phyloP scores from a whole-genome alignment of 179 eudicot genomes.

The Beta lomatogona region DNA sequence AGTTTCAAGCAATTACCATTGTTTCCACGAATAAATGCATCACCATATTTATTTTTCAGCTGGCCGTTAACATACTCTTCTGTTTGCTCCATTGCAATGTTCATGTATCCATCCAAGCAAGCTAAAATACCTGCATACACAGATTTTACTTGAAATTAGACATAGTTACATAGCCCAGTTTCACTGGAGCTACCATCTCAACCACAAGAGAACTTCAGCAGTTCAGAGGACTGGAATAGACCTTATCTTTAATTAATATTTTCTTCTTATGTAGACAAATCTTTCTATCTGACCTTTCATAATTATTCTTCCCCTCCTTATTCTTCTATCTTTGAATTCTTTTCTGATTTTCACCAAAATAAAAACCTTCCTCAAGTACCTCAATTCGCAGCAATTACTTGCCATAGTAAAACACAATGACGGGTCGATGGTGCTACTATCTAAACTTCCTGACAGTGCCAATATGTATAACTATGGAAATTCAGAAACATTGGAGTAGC shows the following conservation, averaged over 20 bases:
- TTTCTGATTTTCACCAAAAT: neutral
- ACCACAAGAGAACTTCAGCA: neutral
- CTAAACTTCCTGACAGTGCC: neutral
- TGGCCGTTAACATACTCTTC: conserved; percentile 98
- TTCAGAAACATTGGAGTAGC: neutral
- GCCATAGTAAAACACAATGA: neutral
- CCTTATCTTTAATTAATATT: neutral
- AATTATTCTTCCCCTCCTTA: neutral
- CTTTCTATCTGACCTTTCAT: neutral
- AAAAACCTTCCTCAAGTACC: neutral
- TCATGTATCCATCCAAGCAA: conserved; percentile 98
- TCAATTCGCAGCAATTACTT: neutral
- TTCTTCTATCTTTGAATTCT: neutral
- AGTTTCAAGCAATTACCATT: conserved; percentile 52
- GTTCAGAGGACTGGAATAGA: neutral
- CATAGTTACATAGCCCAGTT: neutral
- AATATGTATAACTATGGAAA: neutral
- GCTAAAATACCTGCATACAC: conserved; percentile 78
- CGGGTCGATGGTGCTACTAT: neutral
- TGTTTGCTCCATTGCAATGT: conserved; percentile 98
- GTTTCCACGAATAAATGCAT: conserved; percentile 96
- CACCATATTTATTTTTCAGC: conserved; percentile 93
- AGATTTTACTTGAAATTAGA: neutral
- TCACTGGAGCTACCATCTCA: neutral
- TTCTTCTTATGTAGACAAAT: neutral